Percentiles rank a stretch among this genome's conserved stretches.
These are phyloP conservation scores for Gyrodon lividus DNA, from an alignment of 768 basidiomycete genomes.

Conservation along the genomic window DNA sequence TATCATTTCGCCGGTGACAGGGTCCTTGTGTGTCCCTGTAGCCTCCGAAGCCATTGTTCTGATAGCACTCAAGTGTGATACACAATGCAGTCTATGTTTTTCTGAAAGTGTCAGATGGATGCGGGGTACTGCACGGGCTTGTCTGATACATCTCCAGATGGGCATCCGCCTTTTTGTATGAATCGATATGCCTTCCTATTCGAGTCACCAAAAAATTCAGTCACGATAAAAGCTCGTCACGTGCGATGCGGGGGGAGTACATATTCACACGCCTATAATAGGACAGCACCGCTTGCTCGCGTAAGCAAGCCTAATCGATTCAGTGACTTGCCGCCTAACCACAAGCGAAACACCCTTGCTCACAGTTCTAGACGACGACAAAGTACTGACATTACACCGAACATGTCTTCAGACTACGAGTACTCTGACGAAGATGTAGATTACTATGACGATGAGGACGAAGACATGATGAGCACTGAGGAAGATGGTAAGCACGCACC, in stretches of 20 bases:
- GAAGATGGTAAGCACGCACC: constrained; percentile 48
- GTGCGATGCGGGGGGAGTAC: not conserved
- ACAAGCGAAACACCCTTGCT: constrained; percentile 13
- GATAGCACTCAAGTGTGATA: constrained; percentile 3
- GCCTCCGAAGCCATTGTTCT: constrained; percentile 41
- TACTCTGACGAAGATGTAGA: constrained; percentile 66
- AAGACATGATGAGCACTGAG: constrained; percentile 60
- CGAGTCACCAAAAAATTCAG: constrained; percentile 20
- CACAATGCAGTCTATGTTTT: constrained; percentile 1
- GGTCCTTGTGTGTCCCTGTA: constrained; percentile 57
- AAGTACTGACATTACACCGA: constrained; percentile 10
- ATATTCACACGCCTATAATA: constrained; percentile 4
- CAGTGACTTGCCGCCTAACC: constrained; percentile 6
- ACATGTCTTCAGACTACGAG: constrained; percentile 67
- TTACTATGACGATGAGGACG: constrained; percentile 72
- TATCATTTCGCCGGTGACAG: constrained; percentile 93
- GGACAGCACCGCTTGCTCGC: constrained; percentile 16
- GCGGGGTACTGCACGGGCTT: constrained; percentile 10
- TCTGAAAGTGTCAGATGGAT: not conserved
- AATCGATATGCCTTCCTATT: constrained; percentile 30
- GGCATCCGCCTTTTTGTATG: constrained; percentile 26
- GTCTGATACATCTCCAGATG: constrained; percentile 21
- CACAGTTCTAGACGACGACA: constrained; percentile 17
- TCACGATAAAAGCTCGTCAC: constrained; percentile 5
- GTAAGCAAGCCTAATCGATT: constrained; percentile 33